Base-by-base conservation (phyloP, 495 filamentous ascomycete species). In the Lophiostoma macrostomum region DNA sequence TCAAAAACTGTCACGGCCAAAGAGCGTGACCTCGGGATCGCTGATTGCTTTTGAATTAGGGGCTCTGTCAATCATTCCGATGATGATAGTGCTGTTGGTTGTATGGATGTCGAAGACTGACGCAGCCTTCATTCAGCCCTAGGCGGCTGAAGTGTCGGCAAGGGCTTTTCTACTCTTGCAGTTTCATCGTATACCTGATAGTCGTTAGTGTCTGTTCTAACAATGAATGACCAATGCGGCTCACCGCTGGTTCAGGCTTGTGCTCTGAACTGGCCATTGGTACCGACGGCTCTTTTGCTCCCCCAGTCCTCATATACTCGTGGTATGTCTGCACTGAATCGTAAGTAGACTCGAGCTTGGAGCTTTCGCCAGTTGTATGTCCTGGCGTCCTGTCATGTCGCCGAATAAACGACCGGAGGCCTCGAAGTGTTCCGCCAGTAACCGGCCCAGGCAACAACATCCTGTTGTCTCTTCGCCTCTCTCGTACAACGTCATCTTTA, bases 241-340 rank as follows among this genome's bases (percentile, higher is more conserved):
- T 38, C 6, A 38, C 35, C 35, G 11, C 35, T 12, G 35, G 19
- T 16, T 38, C 35, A 16, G 10, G 10, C 35, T 38, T 38, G 35
- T 16, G 35, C 11, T 38, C 19, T 12, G 19, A 38, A 10, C 19
- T 16, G 19, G 11, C 35, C 35, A 38, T 10, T 12, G 6, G 7
- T 10, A 38, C 35, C 35, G 14, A 38, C 19, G 35, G 6, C 35
- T 38, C 35, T 38, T 38, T 10, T 16, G 6, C 19, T 38, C 19
- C 19, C 19, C 19, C 16, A 16, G 7, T 16, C 6, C 35, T 38
- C 10, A 38, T 38, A 38, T 38, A 41, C 11, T 41, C 25, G 19
- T 41, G 38, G 25, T 41, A 41, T 23, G 18, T 41, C 38, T 20
- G 11, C 38, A 41, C 22, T 41, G 20, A 24, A 24, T 41, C 38